Evolutionary conservation across 805 yeast species (phyloP), one percentile per base, ranked within the genome.

Genomic region (Saccharomycopsis schoenii): DNA sequence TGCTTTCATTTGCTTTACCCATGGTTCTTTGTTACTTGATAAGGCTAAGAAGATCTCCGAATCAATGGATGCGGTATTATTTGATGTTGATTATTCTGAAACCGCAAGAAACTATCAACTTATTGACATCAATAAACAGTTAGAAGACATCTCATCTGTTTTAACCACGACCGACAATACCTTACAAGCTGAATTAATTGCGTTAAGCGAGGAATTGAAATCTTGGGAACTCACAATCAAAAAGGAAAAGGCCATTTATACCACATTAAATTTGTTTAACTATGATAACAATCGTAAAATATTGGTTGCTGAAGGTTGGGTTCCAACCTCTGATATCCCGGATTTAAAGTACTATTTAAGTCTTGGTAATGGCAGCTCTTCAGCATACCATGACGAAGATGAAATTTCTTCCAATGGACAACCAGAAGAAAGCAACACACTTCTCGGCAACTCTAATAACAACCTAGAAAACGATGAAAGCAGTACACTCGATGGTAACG

Each of bases 271-370:
- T 71, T 76, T 76, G 62, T 88, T 88, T 67, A 84, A 86, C 67
- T 85, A 82, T 69, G 94, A 88, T 70, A 73, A 79, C 60, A 80
- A 81, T 52, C 79, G 90, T 70, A 80, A 83, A 68, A 85, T 85
- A 69, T 77, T 83, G 56, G 86, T 82, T 58, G 88, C 84, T 39
- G 89, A 83, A 76, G 90, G 89, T 55, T 86, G 88, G 96, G 80
- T 82, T 42, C 91, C 91, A 41, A 73, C 74, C 11, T 75, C 76
- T 60, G 87, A 83, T 62, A 72, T 84, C 55, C 70, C 68, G 6
- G 70, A 73, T 12, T 72, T 86, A 60, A 80, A 78, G 66, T 68
- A 67, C 12, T 70, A 78, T 17, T 73, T 84, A 59, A 74, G 80
- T 55, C 67, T 70, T 17, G 65, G 66, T 24, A 56, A 69, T 37